Percentiles rank a stretch among this genome's conserved stretches.
Conservation (phyloP, 129 eudicot genomes). For the Flaveria sonorensis region DNA sequence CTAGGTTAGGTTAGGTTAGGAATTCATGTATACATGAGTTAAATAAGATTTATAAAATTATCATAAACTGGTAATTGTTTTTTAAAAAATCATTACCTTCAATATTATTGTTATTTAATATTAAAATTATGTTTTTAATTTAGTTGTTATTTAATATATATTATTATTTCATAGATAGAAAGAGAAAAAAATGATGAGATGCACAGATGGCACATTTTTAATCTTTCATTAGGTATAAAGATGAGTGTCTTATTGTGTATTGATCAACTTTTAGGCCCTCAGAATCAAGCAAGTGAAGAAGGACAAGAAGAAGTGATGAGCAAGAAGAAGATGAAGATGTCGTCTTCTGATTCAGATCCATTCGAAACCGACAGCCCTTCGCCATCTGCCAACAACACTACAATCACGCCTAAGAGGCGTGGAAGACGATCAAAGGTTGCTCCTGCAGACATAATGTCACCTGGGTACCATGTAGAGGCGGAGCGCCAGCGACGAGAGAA, state of each 20-base stretch:
- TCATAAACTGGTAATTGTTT: not conserved
- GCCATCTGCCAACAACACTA: not conserved
- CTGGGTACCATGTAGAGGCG: conserved; percentile 47
- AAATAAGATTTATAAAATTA: no score
- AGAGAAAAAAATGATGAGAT: no score
- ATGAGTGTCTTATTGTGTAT: no score
- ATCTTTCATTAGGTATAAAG: no score
- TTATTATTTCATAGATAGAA: no score
- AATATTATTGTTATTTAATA: no score
- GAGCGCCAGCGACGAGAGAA: conserved; percentile 66
- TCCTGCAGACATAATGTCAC: conserved; percentile 15
- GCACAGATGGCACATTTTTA: no score
- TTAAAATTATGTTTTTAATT: no score
- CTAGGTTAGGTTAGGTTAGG: no score
- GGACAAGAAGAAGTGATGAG: conserved; percentile 29
- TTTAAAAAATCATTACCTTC: no score
- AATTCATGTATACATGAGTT: no score
- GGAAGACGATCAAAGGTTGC: conserved; percentile 40
- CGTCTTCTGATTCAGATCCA: conserved; percentile 36
- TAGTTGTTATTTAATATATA: no score
- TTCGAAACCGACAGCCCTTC: conserved; percentile 32
- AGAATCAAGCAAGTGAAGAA: conserved; percentile 32
- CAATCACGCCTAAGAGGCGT: conserved; percentile 28
- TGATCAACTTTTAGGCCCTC: conserved; percentile 10
- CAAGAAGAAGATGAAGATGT: conserved; percentile 25